Evolutionary conservation across 1,139 yeast genomes (phyloP).

Genomic region (Suhomyces maxii): DNA sequence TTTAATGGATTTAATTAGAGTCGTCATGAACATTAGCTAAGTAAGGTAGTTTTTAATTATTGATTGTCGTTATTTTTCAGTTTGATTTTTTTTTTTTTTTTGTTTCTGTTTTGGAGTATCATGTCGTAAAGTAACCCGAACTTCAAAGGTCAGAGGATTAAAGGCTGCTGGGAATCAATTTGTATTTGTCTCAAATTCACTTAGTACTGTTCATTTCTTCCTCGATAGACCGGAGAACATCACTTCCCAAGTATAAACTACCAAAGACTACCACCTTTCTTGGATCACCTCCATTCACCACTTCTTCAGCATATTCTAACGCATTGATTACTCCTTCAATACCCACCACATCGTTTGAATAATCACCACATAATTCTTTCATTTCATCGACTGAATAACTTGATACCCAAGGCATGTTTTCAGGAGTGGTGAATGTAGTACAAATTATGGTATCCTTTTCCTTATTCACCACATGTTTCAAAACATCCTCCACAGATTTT

Average conservation of each 20-base stretch:
- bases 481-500: slow-evolving; percentile 55
- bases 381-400: slow-evolving; percentile 46
- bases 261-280: slow-evolving; percentile 69
- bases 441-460: slow-evolving; percentile 56
- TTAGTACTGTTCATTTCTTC: too few species aligned
- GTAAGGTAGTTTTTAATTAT: too few species aligned
- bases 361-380: slow-evolving; percentile 27
- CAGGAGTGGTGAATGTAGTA: slow-evolving; percentile 67
- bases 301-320: slow-evolving; percentile 18
- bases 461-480: slow-evolving; percentile 49
- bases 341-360: slow-evolving; percentile 25
- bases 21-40: too few species aligned
- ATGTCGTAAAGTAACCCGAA: too few species aligned
- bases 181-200: too few species aligned
- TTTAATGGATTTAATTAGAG: too few species aligned
- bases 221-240: slow-evolving; percentile 46
- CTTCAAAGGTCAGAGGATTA: too few species aligned
- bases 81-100: too few species aligned
- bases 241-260: slow-evolving; percentile 74
- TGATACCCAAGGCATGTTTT: slow-evolving; percentile 90
- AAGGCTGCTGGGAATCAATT: too few species aligned
- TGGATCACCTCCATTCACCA: slow-evolving; percentile 22
- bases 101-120: too few species aligned
- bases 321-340: slow-evolving; percentile 17
- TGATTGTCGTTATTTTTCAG: too few species aligned